A percentile compares a stretch with the other conserved stretches of the same genome.
These are phyloP conservation scores for Naganishia vishniacii DNA, from an alignment of 768 basidiomycete genomes.

Conservation along the genomic window DNA sequence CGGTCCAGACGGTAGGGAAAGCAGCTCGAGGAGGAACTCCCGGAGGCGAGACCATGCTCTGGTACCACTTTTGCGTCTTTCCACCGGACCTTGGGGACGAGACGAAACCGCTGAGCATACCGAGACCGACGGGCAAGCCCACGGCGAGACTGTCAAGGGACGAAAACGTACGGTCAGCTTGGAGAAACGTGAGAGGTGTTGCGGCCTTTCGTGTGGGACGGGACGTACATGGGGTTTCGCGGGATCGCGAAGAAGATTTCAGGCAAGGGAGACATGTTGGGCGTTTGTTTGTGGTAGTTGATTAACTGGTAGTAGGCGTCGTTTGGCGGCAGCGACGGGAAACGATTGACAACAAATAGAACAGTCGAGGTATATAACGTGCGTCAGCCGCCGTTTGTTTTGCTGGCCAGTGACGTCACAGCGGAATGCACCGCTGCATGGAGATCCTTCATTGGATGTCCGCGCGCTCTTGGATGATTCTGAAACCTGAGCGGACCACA, in stretches of 20 bases:
- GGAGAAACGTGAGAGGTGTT: neutral
- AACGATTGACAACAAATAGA: too few relatives aligned
- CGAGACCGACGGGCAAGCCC: conserved; percentile 59
- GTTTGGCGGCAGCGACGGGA: too few relatives aligned
- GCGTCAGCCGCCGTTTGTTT: neutral
- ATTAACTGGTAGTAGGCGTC: neutral
- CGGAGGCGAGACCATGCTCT: conserved; percentile 57
- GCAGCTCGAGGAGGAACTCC: conserved; percentile 55
- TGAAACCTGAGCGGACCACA: conserved; percentile 16
- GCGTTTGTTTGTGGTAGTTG: neutral
- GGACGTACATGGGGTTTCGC: conserved; percentile 53
- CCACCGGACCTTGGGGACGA: conserved; percentile 53
- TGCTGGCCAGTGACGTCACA: too few relatives aligned
- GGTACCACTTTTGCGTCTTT: conserved; percentile 55
- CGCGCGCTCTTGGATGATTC: neutral
- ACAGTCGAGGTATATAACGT: too few relatives aligned
- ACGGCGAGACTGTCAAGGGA: conserved; percentile 41
- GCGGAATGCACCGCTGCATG: too few relatives aligned
- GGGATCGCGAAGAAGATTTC: conserved; percentile 56
- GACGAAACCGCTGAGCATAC: conserved; percentile 55
- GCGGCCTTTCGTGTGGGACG: conserved; percentile 20
- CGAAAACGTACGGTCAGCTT: neutral
- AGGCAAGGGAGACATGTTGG: conserved; percentile 53
- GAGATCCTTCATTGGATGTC: too few relatives aligned
- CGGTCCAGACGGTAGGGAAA: conserved; percentile 61